These are phyloP conservation scores for Sugiyamaella novakii DNA, from an alignment of 1,139 yeast species.

Conservation along the genomic window DNA sequence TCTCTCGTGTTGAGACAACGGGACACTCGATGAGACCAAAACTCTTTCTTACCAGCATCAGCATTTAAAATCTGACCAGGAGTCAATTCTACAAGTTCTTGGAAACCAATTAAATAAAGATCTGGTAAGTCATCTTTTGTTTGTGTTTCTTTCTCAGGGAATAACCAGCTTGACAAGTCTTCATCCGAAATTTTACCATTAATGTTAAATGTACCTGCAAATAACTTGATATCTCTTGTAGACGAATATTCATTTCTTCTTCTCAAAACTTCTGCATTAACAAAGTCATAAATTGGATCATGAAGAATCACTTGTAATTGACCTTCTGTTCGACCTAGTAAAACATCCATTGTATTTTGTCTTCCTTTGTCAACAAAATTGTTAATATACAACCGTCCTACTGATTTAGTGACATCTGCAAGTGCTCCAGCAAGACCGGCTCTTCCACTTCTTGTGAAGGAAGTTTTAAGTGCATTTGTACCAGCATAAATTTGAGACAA, in stretches of 20 bases:
- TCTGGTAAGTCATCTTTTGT: constrained; percentile 51
- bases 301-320: constrained; percentile 73
- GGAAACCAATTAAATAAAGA: constrained; percentile 79
- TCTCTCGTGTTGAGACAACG: constrained; percentile 56
- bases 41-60: constrained; percentile 67
- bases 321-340: constrained; percentile 77
- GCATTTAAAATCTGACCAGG: constrained; percentile 87
- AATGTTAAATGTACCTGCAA: constrained; percentile 86
- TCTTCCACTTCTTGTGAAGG: constrained; percentile 90
- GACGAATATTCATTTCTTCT: constrained; percentile 62
- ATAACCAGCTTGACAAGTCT: constrained; percentile 78
- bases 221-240: constrained; percentile 59
- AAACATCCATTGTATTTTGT: constrained; percentile 81
- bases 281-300: constrained; percentile 87
- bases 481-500: constrained; percentile 96
- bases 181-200: constrained; percentile 64
- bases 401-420: constrained; percentile 94
- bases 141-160: constrained; percentile 51
- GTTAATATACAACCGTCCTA: constrained; percentile 91
- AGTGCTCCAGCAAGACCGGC: constrained; percentile 96
- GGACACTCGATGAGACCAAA: constrained; percentile 78
- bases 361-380: constrained; percentile 91
- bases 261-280: constrained; percentile 58
- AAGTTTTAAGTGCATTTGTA: constrained; percentile 91
- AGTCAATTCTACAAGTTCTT: constrained; percentile 88